Base-by-base conservation (phyloP, 495 filamentous ascomycete species). In the Arthonia radiata region DNA sequence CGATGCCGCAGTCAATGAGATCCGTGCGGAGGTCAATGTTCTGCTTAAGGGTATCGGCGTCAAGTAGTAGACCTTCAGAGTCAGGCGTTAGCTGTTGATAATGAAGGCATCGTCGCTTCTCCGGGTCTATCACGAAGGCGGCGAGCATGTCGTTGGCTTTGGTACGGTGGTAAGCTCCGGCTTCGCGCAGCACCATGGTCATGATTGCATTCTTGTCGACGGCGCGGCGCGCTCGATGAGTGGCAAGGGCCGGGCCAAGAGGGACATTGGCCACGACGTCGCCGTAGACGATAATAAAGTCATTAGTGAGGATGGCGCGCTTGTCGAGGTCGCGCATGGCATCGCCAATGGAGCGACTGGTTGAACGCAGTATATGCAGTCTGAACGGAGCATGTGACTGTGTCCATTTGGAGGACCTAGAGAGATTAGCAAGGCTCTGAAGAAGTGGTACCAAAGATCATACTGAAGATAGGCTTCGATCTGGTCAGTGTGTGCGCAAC, bases 161-260 rank as follows among this genome's bases (percentile, higher is more conserved):
- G 16, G 72, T 77, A 12, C 73, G 56, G 47, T 91, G 78, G 13
- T 50, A 54, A 2, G 54, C 49, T n/a, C 77, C 77, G 2, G 68
- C 75, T 47, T 80, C 66, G 25, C 76, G 62, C 27, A 94, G 50
- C 13, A 99, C 58, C 67, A 94, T 80, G 14, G 86, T 99, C 89
- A 99, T 99, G 50, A 92, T 93, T 9, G 83, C 79, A 44, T 91
- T 81, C 42, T 86, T 83, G 49, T 90, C 76, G 27, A 64, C 62
- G 42, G 67, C 66, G 23, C 86, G 69, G 17, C 86, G 72, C 25
- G 69, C 65, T 28, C 76, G 65, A 45, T 99, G 86, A 19, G 61
- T 64, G 4, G 65, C 57, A 25, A 99, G 50, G n/a, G 71, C 73
- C 24, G 52, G 57, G 36, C 81, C 78, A 13, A 99, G 69, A 5